Evolutionary conservation across 768 basidiomycete genomes (phyloP).

Genomic region (Aureoboletus auriporus): DNA sequence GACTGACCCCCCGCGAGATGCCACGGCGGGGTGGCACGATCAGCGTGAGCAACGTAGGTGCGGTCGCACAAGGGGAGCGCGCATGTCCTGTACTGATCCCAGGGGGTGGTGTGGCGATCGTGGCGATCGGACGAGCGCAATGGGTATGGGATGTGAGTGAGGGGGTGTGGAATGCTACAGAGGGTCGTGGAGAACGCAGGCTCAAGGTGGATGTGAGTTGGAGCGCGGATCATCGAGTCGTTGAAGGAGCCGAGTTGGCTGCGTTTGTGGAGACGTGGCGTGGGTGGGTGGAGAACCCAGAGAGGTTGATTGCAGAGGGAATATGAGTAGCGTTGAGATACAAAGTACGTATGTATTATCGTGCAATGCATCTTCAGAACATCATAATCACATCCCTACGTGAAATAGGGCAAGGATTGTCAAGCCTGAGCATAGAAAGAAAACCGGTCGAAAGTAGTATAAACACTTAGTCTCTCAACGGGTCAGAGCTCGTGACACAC

Average conservation of each 20-base stretch:
- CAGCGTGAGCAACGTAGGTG: slow-evolving; percentile 80
- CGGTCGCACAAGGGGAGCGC: slow-evolving; percentile 65
- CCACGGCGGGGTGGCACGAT: slow-evolving; percentile 74
- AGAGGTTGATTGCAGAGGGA: slow-evolving; percentile 56
- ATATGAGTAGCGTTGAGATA: slow-evolving; percentile 23
- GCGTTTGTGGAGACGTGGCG: slow-evolving; percentile 88
- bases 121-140: slow-evolving; percentile 72
- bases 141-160: slow-evolving; percentile 73
- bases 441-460: too few relatives aligned
- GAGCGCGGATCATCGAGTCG: slow-evolving; percentile 83
- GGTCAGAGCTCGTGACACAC: too few relatives aligned
- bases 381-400: too few relatives aligned
- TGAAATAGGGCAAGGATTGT: too few relatives aligned
- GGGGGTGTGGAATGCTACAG: slow-evolving; percentile 23
- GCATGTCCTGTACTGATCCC: slow-evolving; percentile 76
- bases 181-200: slow-evolving; percentile 41
- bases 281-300: slow-evolving; percentile 71
- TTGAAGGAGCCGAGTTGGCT: slow-evolving; percentile 86
- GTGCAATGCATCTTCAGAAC: too few relatives aligned
- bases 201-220: slow-evolving; percentile 68
- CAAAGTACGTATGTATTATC: too few relatives aligned
- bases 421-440: too few relatives aligned
- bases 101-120: slow-evolving; percentile 83
- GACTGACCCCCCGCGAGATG: slow-evolving; percentile 64
- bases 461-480: too few relatives aligned